Base-by-base conservation (phyloP, 169 alveolate genomes). In the Eimeria praecox region DNA sequence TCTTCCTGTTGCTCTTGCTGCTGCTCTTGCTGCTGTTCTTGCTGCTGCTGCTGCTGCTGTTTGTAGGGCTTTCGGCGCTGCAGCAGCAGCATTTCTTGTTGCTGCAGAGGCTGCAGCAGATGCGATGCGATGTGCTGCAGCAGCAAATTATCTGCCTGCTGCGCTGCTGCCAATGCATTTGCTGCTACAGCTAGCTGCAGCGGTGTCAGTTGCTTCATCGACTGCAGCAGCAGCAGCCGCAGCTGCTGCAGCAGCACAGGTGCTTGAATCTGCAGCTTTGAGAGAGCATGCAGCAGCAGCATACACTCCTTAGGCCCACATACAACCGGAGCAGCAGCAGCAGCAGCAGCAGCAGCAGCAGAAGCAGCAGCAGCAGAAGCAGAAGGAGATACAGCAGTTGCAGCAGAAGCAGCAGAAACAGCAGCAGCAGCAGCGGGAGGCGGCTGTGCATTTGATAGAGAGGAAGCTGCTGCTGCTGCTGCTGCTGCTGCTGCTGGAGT, bases 271-370 rank as follows among this genome's bases (percentile, higher is more conserved):
- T 83, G 77, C 77, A 56, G 92, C 77, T 22, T 30, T 1, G 92
- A 46, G 24, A 38, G 46, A 20, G 92, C 71, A 49, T 56, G 77
- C 77, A 83, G 92, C 77, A 83, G 75, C 77, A 83, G 33, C 92
- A 83, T 22, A 35, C 49, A 4, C n/a, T 49, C 71, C 56, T 27
- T 54, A 8, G 12, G 27, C 33, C 35, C 46, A 14, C 49, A 54
- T 18, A 46, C n/a, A n/a, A 35, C n/a, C 9, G 90, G 33, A 80
- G 71, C 66, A 80, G 66, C 86, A 30, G 46, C 52, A 75, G 46
- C 54, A 35, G 86, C 46, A 49, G 56, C 20, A 49, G 56, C 20
- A 49, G 56, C 56, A 5, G 56, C 56, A 49, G 56, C 56, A 49
- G 56, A 4, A 20, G 46, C 86, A 20, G 86, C 30, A 38, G 52